Conservation (phyloP, 1,284 basidiomycete species). For the Trametes versicolor region DNA sequence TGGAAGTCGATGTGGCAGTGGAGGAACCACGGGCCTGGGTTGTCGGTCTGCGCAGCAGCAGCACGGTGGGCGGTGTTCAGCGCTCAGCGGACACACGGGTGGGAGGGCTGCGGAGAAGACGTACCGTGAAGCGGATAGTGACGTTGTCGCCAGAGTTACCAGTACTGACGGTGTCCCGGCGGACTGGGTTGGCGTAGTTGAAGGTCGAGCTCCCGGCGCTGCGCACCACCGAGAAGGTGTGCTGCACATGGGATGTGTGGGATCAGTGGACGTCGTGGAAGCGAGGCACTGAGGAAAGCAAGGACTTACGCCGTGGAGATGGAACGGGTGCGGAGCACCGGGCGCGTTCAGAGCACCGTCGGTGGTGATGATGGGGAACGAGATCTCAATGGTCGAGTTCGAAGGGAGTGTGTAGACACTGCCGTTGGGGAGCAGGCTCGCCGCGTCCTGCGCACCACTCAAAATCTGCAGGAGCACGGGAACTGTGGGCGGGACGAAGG, state of each 20-base stretch:
- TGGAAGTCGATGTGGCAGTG: constrained; percentile 44
- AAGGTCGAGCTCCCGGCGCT: constrained; percentile 36
- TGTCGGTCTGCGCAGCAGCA: constrained; percentile 29
- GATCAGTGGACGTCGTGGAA: neutral
- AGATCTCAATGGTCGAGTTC: constrained; percentile 47
- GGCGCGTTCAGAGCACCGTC: constrained; percentile 28
- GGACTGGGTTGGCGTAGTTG: constrained; percentile 51
- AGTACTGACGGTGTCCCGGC: constrained; percentile 39
- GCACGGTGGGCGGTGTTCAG: neutral
- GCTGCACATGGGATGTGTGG: constrained; percentile 13
- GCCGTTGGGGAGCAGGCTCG: constrained; percentile 43
- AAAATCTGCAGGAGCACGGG: constrained; percentile 50
- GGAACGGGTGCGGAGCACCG: constrained; percentile 49
- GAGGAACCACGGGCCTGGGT: constrained; percentile 41
- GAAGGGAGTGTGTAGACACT: constrained; percentile 41
- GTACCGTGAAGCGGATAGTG: constrained; percentile 40
- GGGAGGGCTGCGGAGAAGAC: constrained; percentile 1
- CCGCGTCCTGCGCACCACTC: constrained; percentile 41
- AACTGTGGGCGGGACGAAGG: constrained; percentile 39
- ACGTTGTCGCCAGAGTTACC: constrained; percentile 37
- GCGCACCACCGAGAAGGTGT: constrained; percentile 35
- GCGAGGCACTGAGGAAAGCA: neutral
- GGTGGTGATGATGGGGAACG: constrained; percentile 37
- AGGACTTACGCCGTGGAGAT: constrained; percentile 48
- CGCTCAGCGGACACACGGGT: neutral